A percentile compares a stretch with the other conserved stretches of the same genome.
Evolutionary conservation across 2,329 filamentous ascomycete species (phyloP).

Genomic region (Xylaria sp.): DNA sequence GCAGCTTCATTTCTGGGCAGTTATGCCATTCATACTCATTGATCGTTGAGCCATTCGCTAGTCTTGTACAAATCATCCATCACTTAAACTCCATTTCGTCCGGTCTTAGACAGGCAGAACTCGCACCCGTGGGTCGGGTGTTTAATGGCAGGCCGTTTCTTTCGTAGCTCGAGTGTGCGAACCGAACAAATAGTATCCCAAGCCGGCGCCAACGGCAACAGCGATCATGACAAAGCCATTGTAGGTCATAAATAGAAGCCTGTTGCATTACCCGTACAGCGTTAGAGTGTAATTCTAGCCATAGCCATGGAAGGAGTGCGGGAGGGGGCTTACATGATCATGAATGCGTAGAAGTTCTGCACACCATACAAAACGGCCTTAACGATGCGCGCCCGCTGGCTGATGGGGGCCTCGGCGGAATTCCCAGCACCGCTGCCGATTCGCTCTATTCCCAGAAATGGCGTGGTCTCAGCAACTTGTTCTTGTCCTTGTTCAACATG

Average conservation of each 20-base stretch:
- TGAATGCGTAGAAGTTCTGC: slow-evolving; percentile 98
- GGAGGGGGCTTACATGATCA: slow-evolving; percentile 86
- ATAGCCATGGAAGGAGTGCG: neutral
- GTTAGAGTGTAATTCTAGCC: slow-evolving; percentile 2
- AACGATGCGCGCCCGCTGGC: slow-evolving; percentile 77
- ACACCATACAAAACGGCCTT: slow-evolving; percentile 88
- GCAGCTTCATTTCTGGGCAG: slow-evolving; percentile 1
- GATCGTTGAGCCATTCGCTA: slow-evolving; percentile 1
- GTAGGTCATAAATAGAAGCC: slow-evolving; percentile 99
- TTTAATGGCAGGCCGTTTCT: slow-evolving; percentile 88
- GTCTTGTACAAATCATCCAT: slow-evolving; percentile 4
- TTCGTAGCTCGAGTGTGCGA: slow-evolving; percentile 77
- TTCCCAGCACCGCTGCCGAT: slow-evolving; percentile 65
- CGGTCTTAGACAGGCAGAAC: neutral
- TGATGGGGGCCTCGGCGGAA: slow-evolving; percentile 57
- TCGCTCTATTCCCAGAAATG: slow-evolving; percentile 78
- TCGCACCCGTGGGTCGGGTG: neutral
- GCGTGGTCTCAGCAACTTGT: slow-evolving; percentile 70
- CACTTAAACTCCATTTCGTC: neutral
- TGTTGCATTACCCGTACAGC: slow-evolving; percentile 51
- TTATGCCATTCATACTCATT: neutral
- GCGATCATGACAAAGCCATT: slow-evolving; percentile 98
- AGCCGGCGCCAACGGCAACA: slow-evolving; percentile 86
- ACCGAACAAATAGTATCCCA: slow-evolving; percentile 88
- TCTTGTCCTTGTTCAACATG: slow-evolving; percentile 44